Percentiles rank a stretch among this genome's conserved stretches.
Conservation (phyloP, 2,329 filamentous ascomycete species). For the Hymenoscyphus repandus region DNA sequence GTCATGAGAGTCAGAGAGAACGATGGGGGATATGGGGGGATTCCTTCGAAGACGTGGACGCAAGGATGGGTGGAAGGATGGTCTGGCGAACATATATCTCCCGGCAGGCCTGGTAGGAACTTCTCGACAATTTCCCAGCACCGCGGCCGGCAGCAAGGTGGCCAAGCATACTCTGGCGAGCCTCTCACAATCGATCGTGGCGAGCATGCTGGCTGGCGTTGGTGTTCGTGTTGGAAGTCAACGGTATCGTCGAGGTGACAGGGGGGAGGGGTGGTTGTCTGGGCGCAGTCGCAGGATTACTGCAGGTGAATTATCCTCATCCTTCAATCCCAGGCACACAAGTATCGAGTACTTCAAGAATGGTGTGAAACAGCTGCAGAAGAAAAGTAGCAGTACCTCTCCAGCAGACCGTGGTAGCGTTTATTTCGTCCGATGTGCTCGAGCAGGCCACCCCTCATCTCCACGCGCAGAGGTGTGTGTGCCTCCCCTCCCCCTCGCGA, state of each 20-base stretch:
- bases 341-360: background rate
- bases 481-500: background rate
- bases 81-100: constrained; percentile 2
- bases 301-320: constrained; percentile 1
- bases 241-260: background rate
- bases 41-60: constrained; percentile 2
- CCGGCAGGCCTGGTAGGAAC: background rate
- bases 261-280: background rate
- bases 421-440: constrained; percentile 5
- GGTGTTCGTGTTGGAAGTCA: background rate
- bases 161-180: background rate
- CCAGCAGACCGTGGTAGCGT: background rate
- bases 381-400: background rate
- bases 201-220: background rate
- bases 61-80: constrained; percentile 5
- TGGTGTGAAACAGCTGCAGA: background rate
- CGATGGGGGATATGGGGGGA: background rate
- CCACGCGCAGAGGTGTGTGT: background rate
- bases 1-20: background rate
- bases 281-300: constrained; percentile 5
- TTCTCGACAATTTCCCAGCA: constrained; percentile 3
- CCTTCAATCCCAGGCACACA: background rate
- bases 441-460: constrained; percentile 3
- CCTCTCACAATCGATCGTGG: too few relatives aligned
- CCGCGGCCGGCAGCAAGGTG: background rate